Base-by-base conservation (phyloP, 2,329 filamentous ascomycete genomes). In the Trichoderma harzianum region DNA sequence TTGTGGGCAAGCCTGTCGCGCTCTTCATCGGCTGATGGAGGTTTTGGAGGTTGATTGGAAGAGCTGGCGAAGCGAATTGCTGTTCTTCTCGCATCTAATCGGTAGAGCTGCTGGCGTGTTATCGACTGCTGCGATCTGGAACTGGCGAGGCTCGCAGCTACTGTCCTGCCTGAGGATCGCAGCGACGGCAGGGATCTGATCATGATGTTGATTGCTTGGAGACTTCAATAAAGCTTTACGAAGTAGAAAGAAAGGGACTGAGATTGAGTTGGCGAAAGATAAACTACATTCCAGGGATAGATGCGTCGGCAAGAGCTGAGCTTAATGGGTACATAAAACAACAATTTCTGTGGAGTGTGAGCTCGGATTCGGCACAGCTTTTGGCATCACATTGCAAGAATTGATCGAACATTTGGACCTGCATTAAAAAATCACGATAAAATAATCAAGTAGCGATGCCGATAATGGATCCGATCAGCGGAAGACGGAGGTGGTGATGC, bases 1-100 rank as follows among this genome's bases (percentile, higher is more conserved):
- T 88, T 78, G 62, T 89, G 76, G 14, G 81, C 85, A 10, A 89
- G 76, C 61, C 85, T 84, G 78, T 93, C 91, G 34, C 82, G 82
- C 74, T 91, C 84, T 55, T 79, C 82, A 75, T 92, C 86, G 69
- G 88, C 87, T 5, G 76, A 73, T 16, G 60, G 51, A 1, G 34
- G 51, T 3, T 61, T 57, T 32, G 78, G 76, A n/a, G 75, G 76
- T 10, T 75, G 72, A 28, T 73, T 70, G 63, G 71, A 72, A 24
- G 28, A 57, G n/a, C 69, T 73, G 69, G 47, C 18, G 14, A 57
- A 18, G 28, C 70, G 70, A 30, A 57, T 47, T 36, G 70, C 32
- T 10, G n/a, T 36, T 30, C 32, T 65, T 16, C 34, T 57, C 7
- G 24, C 21, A 18, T 39, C 26, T 63, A 24, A 34, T 55, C 30